Conservation (phyloP, 1,139 yeast genomes). For the Candida neerlandica region DNA sequence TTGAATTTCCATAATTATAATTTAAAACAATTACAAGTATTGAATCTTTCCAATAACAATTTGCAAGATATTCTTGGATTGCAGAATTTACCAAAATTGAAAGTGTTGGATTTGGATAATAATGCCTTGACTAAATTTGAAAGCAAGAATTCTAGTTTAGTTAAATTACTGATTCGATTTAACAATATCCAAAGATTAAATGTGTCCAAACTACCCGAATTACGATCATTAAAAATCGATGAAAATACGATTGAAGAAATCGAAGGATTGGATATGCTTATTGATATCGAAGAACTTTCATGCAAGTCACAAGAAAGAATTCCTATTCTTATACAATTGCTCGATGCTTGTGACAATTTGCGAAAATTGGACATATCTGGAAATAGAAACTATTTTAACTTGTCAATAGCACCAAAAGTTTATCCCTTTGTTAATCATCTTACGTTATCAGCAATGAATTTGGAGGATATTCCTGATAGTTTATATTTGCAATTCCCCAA, state of each 20-base stretch:
- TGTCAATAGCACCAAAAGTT: constrained; percentile 14
- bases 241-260: constrained; percentile 38
- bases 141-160: constrained; percentile 28
- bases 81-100: constrained; percentile 36
- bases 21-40: constrained; percentile 45
- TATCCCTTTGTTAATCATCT: constrained; percentile 44
- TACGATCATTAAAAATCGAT: constrained; percentile 51
- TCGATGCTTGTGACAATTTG: constrained; percentile 23
- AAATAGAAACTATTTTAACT: constrained; percentile 20
- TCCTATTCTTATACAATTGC: constrained; percentile 22
- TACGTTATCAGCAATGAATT: constrained; percentile 47
- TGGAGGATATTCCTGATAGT: constrained; percentile 35
- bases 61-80: constrained; percentile 37
- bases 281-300: constrained; percentile 46
- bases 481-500: constrained; percentile 47
- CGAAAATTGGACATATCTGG: constrained; percentile 44
- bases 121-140: constrained; percentile 35
- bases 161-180: constrained; percentile 45
- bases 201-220: constrained; percentile 34
- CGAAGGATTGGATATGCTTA: constrained; percentile 31
- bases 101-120: constrained; percentile 46
- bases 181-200: constrained; percentile 39
- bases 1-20: constrained; percentile 39
- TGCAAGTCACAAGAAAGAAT: constrained; percentile 35
- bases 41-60: constrained; percentile 47